Evolutionary conservation across 2,329 filamentous ascomycete species (phyloP).

Genomic region (Grosmannia penicillata): DNA sequence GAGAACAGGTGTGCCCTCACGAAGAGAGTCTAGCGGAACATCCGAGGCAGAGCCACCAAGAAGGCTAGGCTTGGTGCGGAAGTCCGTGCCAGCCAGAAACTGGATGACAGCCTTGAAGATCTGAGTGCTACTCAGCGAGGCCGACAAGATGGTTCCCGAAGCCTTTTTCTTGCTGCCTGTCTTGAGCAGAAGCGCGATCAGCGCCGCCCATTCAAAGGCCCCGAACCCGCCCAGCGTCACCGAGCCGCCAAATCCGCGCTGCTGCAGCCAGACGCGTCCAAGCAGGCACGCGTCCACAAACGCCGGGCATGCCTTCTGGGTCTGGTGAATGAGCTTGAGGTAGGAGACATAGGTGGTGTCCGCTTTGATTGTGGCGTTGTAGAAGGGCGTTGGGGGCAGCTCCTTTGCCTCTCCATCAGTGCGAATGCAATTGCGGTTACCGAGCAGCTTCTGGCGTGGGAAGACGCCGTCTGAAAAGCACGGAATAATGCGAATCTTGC

Average conservation of each 20-base stretch:
- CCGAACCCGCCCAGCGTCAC: constrained; percentile 76
- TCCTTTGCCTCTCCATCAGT: constrained; percentile 30
- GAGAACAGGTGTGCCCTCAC: constrained; percentile 47
- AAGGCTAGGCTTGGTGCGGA: constrained; percentile 50
- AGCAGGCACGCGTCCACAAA: constrained; percentile 78
- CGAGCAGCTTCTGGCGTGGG: constrained; percentile 52
- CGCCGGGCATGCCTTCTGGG: constrained; percentile 51
- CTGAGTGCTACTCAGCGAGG: constrained; percentile 78
- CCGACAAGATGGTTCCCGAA: constrained; percentile 50
- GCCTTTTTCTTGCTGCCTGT: constrained; percentile 38
- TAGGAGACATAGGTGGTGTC: constrained; percentile 63
- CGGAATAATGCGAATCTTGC: constrained; percentile 49
- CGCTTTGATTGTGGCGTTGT: constrained; percentile 73
- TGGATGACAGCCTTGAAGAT: constrained; percentile 92
- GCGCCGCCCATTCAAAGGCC: constrained; percentile 76
- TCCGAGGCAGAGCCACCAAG: constrained; percentile 31
- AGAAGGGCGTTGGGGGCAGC: constrained; percentile 55
- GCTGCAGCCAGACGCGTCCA: constrained; percentile 76
- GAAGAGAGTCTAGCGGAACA: constrained; percentile 13
- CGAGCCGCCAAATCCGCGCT: constrained; percentile 62
- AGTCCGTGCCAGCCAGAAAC: constrained; percentile 61
- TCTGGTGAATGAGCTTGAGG: constrained; percentile 58
- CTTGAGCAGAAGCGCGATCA: constrained; percentile 67
- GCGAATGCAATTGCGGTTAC: constrained; percentile 56
- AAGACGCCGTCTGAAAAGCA: constrained; percentile 58